These are phyloP conservation scores for Avena atlantica DNA, from an alignment of 176 grass and related monocot species.

Conservation along the genomic window DNA sequence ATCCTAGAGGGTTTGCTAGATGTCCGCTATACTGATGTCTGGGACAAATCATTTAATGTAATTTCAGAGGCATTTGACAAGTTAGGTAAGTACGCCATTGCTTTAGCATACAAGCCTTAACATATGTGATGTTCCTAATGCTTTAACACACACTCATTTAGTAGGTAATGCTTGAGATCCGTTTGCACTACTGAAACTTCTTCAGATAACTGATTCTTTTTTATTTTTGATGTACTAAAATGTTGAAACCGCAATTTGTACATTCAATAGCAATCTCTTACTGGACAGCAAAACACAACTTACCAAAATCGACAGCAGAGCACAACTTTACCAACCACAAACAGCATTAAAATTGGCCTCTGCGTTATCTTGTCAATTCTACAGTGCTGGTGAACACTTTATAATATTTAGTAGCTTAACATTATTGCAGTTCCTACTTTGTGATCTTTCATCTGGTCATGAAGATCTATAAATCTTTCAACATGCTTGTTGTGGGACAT, in stretches of 20 bases:
- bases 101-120: not conserved
- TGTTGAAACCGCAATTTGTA: not conserved
- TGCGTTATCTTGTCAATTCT: constrained; percentile 19
- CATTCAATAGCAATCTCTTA: not conserved
- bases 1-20: constrained; percentile 75
- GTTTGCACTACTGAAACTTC: not conserved
- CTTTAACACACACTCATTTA: not conserved
- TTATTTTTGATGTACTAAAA: not conserved
- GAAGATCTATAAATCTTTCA: constrained; percentile 18
- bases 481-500: constrained; percentile 1
- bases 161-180: not conserved
- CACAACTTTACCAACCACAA: not conserved
- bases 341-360: not conserved
- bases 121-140: not conserved
- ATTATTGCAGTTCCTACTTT: constrained; percentile 5
- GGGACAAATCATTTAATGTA: constrained; percentile 89
- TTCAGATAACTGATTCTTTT: not conserved
- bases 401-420: not conserved
- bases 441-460: constrained; percentile 21
- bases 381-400: not conserved
- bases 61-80: constrained; percentile 76
- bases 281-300: not conserved
- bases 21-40: constrained; percentile 70
- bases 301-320: not conserved
- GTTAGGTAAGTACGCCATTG: constrained; percentile 56